A percentile compares a stretch with the other conserved stretches of the same genome.
phyloP scores from a whole-genome alignment of 345 rosid genomes.

The Durio zibethinus region DNA sequence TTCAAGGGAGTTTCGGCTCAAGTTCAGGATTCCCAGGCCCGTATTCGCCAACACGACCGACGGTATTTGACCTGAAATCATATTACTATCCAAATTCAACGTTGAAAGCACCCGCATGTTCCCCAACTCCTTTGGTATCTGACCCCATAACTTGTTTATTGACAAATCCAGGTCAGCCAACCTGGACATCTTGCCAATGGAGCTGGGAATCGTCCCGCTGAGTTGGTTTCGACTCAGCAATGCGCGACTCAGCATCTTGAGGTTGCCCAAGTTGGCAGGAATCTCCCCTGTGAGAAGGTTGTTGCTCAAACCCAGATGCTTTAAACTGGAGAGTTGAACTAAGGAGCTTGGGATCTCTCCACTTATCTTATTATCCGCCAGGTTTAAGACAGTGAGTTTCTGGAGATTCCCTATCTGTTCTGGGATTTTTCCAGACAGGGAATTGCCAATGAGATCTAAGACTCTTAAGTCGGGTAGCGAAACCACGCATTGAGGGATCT shows the following conservation, averaged over 20 bases:
- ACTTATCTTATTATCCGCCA: conserved; percentile 68
- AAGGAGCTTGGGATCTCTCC: conserved; percentile 66
- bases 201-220: conserved; percentile 61
- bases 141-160: conserved; percentile 59
- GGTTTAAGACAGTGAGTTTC: conserved; percentile 59
- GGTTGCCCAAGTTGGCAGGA: conserved; percentile 62
- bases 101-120: conserved; percentile 77
- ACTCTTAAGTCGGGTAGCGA: conserved; percentile 64
- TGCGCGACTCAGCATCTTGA: conserved; percentile 77
- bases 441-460: conserved; percentile 77
- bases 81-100: conserved; percentile 62
- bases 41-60: conserved; percentile 41
- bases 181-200: conserved; percentile 54
- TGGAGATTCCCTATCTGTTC: conserved; percentile 56
- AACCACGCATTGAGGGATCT: conserved; percentile 59
- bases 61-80: conserved; percentile 60
- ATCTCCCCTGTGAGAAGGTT: conserved; percentile 63
- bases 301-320: conserved; percentile 71
- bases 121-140: conserved; percentile 61
- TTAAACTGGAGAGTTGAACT: conserved; percentile 50
- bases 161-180: conserved; percentile 84
- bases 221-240: conserved; percentile 67
- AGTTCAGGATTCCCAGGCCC: conserved; percentile 63
- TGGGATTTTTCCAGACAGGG: conserved; percentile 67
- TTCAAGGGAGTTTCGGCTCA: conserved; percentile 72